Conservation (phyloP, 2,329 filamentous ascomycete genomes). For the Clarireedia homoeocarpa region DNA sequence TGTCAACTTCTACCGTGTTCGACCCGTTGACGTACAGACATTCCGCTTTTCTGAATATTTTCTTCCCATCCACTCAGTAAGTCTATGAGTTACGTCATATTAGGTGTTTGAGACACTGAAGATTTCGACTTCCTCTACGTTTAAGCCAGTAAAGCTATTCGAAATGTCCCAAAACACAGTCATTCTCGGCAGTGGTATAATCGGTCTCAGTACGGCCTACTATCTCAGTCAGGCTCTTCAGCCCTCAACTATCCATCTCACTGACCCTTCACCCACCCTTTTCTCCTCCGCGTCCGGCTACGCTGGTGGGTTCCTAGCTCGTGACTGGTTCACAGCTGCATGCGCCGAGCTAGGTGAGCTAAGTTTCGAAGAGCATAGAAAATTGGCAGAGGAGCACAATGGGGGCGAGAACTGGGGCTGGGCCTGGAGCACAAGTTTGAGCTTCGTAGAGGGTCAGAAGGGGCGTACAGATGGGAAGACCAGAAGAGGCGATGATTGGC, state of each 20-base stretch:
- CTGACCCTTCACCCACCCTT: slow-evolving; percentile 50
- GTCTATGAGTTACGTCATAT: neutral
- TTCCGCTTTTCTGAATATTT: no score
- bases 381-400: slow-evolving; percentile 14
- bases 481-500: slow-evolving; percentile 57
- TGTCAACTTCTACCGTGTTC: no score
- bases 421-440: slow-evolving; percentile 43
- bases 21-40: no score
- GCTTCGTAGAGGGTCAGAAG: slow-evolving; percentile 28
- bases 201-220: slow-evolving; percentile 64
- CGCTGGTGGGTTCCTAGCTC: slow-evolving; percentile 61
- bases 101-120: neutral
- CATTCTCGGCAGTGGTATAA: slow-evolving; percentile 63
- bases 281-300: slow-evolving; percentile 69
- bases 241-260: slow-evolving; percentile 44
- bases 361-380: slow-evolving; percentile 57
- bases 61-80: no score
- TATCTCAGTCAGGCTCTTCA: slow-evolving; percentile 49
- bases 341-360: slow-evolving; percentile 53
- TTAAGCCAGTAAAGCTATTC: neutral
- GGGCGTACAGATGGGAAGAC: slow-evolving; percentile 25
- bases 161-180: slow-evolving; percentile 32
- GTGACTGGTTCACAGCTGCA: slow-evolving; percentile 30
- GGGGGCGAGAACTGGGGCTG: slow-evolving; percentile 44
- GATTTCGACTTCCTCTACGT: neutral